Base-by-base conservation (phyloP, 805 yeast genomes). In the Ogataea sp. region DNA sequence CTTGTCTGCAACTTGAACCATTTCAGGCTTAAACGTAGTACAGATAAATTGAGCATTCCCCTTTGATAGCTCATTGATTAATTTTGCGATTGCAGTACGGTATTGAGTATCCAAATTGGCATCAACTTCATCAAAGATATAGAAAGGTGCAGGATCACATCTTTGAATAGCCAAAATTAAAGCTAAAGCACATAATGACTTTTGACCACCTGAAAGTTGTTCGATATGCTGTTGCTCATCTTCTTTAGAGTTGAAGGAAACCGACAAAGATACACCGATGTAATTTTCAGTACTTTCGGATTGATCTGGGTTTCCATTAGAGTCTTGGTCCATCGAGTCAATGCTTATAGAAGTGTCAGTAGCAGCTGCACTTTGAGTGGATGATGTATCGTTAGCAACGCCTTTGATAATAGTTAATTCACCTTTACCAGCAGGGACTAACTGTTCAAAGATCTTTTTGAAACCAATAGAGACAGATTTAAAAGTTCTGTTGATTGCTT, bases 71-170 rank as follows among this genome's bases (percentile, higher is more conserved):
- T 73, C 69, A 47, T 75, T 69, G 39, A 93, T 79, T 67, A 85
- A 64, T 26, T 68, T 62, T 0, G 97, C 96, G 17, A 93, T 95
- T 0, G 96, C 77, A 0, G 84, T 73, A 51, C 98, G 73, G 55
- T 89, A 90, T 53, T 85, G 96, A 2, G 95, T 77, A 61, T 93
- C 98, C 45, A 93, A 68, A 50, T 90, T 93, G 4, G 97, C 97
- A 63, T 93, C 98, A 43, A 93, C 83, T 64, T 93, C 98, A 61
- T 93, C 98, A 59, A 93, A 90, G 35, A 93, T 62, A 56, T 93
- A 93, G 58, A 93, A 93, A 36, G 97, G 97, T 8, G 97, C 97
- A 10, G 97, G 97, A 50, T 93, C 97, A 47, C 94, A 86, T 53
- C 75, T 78, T 64, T 93, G 98, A 43, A 90, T 86, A 4, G 98